Evolutionary conservation across 2,329 filamentous ascomycete species (phyloP), one percentile per base, ranked within the genome.

Genomic region (Tetracladium maxilliforme): DNA sequence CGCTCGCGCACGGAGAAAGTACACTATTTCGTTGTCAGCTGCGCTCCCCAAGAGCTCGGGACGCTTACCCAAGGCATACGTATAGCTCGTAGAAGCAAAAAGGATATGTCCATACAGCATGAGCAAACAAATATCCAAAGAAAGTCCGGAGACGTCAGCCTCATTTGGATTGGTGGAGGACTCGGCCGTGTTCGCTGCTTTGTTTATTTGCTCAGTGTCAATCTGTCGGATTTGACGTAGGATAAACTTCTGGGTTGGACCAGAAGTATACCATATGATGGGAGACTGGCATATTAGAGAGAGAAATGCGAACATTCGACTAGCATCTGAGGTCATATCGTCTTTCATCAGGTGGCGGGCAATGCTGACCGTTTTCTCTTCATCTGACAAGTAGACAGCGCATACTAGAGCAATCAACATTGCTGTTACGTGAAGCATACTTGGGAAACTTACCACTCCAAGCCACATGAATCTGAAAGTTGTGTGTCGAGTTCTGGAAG

Each of bases 91-190:
- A 4, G 82, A 83, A 1, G 75, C 76, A 39, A 83, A 84, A 5
- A 94, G 61, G 31, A 94, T 83, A 43, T 95, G 81, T 0, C 81
- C 90, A 43, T 94, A 95, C 1, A 93, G 64, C 46, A 86, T 78
- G 9, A 98, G 64, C 7, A 95, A 61, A 14, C 76, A 77, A 6
- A 84, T 68, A 44, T 95, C 86, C 33, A 92, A n/a, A n/a, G n/a
- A n/a, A n/a, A n/a, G n/a, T n/a, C n/a, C n/a, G n/a, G n/a, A n/a
- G n/a, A n/a, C n/a, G n/a, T n/a, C n/a, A n/a, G n/a, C n/a, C n/a
- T n/a, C n/a, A n/a, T n/a, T n/a, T n/a, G n/a, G n/a, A n/a, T n/a
- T n/a, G n/a, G n/a, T n/a, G n/a, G n/a, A n/a, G 18, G 18, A 19
- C 18, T 19, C 18, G n/a, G 18, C 9, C 9, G 18, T 9, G 18